A percentile compares a stretch with the other conserved stretches of the same genome.
phyloP scores from a whole-genome alignment of 345 rosid genomes.

The Erysimum cheiranthoides region DNA sequence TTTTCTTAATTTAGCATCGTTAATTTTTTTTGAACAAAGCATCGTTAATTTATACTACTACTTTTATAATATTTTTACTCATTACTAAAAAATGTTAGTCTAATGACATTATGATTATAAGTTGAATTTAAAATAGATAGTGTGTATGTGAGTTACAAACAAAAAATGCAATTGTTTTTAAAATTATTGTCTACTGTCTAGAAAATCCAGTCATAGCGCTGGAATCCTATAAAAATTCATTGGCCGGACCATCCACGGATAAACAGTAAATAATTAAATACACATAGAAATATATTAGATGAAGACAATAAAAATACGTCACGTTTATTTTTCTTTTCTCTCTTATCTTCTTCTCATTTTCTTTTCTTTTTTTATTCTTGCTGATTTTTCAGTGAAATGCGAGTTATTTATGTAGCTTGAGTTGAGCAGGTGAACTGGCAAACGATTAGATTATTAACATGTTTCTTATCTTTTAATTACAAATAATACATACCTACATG shows the following conservation, averaged over 20 bases:
- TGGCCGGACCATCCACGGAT: constrained; percentile 27
- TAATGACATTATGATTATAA: too few species aligned
- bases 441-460: not conserved
- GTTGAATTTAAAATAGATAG: too few species aligned
- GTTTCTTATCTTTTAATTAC: not conserved
- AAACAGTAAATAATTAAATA: not conserved
- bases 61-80: too few species aligned
- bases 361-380: not conserved
- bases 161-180: too few species aligned
- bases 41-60: too few species aligned
- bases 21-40: too few species aligned
- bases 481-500: not conserved
- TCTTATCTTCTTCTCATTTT: not conserved
- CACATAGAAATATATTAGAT: constrained; percentile 16
- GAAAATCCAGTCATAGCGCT: not conserved
- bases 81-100: too few species aligned
- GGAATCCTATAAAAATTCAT: not conserved
- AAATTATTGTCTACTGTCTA: not conserved
- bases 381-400: not conserved
- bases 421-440: not conserved
- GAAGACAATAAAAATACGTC: constrained; percentile 31
- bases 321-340: not conserved
- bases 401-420: not conserved
- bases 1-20: too few species aligned
- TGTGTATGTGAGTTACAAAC: too few species aligned